Base-by-base conservation (phyloP, 2,329 filamentous ascomycete species). In the Tolypocladium tundrense region DNA sequence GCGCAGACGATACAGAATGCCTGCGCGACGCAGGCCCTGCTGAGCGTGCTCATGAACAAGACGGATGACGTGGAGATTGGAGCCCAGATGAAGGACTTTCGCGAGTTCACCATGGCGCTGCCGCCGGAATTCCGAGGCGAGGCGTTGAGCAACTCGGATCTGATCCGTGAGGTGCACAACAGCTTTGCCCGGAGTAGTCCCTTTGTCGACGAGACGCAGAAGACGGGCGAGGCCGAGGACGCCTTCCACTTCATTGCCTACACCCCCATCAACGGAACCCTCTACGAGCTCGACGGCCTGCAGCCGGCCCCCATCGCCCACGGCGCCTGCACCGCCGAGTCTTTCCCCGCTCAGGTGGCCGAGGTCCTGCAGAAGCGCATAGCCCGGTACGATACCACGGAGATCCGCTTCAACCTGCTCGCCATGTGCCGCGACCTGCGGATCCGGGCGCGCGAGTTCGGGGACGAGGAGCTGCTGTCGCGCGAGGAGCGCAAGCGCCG, bases 161-260 rank as follows among this genome's bases (percentile, higher is more conserved):
- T 85, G 41, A 90, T 91, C 67, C 84, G 88, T 37, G 83, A 84
- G 68, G 88, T 90, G 57, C 92, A 97, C 79, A 97, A 97, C 73
- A 89, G 88, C 61, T 96, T 97, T 73, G 90, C 92, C 50, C 82
- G 88, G 61, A 88, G 88, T 60, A 95, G 88, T 59, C 94, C 94
- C 3, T 99, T 99, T 70, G 86, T 90, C 57, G 91, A 96, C 72
- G 94, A 99, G 80, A 95, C 91, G 61, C 84, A 88, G 64, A 68
- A 66, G 61, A 66, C 84, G 13, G 82, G 83, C 16, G 84, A 85
- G 61, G 80, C 90, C 57, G 91, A 96, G 67, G 94, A 97, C 69
- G 90, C 93, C 35, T 99, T 95, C 76, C 94, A 99, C 77, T 99
- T 99, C 73, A 91, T 99, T 67, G 94, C 92, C 39, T 99, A 99